Conservation (phyloP, 306 rosid species). For the Citrullus colocynthis region DNA sequence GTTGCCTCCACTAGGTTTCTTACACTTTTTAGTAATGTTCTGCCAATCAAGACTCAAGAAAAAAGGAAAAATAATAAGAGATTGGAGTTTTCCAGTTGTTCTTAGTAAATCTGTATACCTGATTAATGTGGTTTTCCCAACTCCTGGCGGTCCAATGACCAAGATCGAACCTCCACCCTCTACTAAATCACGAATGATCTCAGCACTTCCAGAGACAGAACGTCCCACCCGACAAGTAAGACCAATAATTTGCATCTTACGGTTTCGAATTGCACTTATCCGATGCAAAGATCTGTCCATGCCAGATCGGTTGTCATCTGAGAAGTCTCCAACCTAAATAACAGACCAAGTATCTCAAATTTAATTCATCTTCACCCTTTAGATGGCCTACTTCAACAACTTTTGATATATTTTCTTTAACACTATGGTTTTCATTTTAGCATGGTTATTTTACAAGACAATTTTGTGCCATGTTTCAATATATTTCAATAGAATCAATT, state of each 20-base stretch:
- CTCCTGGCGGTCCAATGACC: conserved; percentile 99
- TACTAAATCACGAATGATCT: conserved; percentile 69
- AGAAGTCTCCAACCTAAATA: conserved; percentile 81
- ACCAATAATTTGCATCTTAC: conserved; percentile 84
- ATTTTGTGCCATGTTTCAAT: background rate
- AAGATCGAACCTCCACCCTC: conserved; percentile 73
- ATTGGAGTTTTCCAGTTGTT: background rate
- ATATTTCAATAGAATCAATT: background rate
- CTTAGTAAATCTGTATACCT: conserved; percentile 32
- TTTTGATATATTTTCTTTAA: background rate
- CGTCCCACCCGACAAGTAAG: conserved; percentile 98
- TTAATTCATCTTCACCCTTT: background rate
- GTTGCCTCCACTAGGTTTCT: background rate
- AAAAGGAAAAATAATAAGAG: background rate
- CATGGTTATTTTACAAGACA: background rate
- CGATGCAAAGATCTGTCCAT: conserved; percentile 87
- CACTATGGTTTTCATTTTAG: background rate
- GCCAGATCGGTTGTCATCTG: conserved; percentile 98
- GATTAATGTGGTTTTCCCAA: conserved; percentile 93
- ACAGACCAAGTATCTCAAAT: conserved; percentile 1
- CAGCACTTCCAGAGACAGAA: conserved; percentile 85
- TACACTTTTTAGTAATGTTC: background rate
- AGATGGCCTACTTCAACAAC: background rate
- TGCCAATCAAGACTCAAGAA: background rate
- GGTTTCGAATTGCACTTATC: conserved; percentile 87